These are phyloP conservation scores for Auricularia heimuer DNA, from an alignment of 768 basidiomycete genomes.

Conservation along the genomic window DNA sequence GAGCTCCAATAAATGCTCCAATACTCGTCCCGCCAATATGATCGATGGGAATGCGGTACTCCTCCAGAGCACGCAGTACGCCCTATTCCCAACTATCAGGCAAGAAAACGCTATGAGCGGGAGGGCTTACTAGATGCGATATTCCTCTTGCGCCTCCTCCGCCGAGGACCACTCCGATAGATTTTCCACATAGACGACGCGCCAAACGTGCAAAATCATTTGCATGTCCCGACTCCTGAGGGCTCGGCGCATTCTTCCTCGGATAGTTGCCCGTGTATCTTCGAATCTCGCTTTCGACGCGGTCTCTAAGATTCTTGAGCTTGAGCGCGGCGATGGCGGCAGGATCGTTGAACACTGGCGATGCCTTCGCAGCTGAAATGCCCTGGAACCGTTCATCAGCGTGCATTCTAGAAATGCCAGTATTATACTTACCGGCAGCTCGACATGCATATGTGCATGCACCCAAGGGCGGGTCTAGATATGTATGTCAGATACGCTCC, in stretches of 20 bases:
- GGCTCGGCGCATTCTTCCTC: constrained; percentile 39
- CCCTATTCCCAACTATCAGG: constrained; percentile 40
- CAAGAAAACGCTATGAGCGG: too few relatives aligned
- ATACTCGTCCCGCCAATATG: constrained; percentile 90
- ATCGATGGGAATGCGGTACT: constrained; percentile 88
- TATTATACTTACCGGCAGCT: constrained; percentile 52
- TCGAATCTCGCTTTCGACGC: constrained; percentile 80
- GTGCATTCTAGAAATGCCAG: neutral
- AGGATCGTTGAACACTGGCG: constrained; percentile 55
- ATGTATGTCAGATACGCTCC: constrained; percentile 4
- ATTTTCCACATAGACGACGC: constrained; percentile 81
- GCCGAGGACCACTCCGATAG: constrained; percentile 88
- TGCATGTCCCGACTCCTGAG: constrained; percentile 68
- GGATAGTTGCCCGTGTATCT: constrained; percentile 59
- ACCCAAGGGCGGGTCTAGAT: constrained; percentile 86
- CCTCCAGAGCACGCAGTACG: constrained; percentile 84
- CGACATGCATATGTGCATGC: constrained; percentile 92
- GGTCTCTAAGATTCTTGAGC: constrained; percentile 74
- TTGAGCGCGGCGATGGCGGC: constrained; percentile 80
- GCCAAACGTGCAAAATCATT: constrained; percentile 92
- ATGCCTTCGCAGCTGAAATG: constrained; percentile 51
- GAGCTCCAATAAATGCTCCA: constrained; percentile 82
- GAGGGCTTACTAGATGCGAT: constrained; percentile 45
- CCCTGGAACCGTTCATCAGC: constrained; percentile 38
- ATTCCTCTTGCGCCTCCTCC: constrained; percentile 96